Evolutionary conservation across 2,329 filamentous ascomycete genomes (phyloP).

Genomic region (Juglanconis sp.): DNA sequence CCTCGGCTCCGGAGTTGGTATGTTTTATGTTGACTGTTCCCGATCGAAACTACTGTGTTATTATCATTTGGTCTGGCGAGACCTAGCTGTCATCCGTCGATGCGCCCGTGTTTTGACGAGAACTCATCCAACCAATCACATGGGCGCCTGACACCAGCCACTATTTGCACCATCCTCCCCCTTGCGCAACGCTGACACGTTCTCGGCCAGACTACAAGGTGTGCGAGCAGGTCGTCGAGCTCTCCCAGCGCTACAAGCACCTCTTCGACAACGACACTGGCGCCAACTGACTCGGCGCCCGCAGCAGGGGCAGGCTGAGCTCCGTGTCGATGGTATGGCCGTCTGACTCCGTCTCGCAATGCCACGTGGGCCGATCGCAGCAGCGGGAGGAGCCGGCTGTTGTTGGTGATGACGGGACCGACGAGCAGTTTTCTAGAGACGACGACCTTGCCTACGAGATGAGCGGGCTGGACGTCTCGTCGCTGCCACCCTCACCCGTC

Average conservation of each 20-base stretch:
- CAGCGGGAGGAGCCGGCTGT: neutral
- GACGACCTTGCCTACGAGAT: constrained; percentile 1
- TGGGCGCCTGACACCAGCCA: neutral
- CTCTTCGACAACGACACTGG: constrained; percentile 68
- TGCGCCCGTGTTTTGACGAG: too few relatives aligned
- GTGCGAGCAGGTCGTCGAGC: constrained; percentile 77
- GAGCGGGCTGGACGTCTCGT: constrained; percentile 8
- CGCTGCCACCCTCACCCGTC: neutral
- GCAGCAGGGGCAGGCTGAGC: constrained; percentile 5
- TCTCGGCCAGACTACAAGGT: constrained; percentile 65
- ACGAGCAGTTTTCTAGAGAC: neutral
- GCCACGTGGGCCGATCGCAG: neutral
- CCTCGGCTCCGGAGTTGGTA: constrained; percentile 67
- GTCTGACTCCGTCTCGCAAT: constrained; percentile 11
- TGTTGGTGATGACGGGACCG: neutral
- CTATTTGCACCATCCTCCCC: neutral
- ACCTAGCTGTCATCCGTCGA: neutral
- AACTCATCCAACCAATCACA: neutral
- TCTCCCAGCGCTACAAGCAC: constrained; percentile 74
- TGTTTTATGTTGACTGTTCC: constrained; percentile 29
- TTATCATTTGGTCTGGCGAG: neutral
- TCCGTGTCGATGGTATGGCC: constrained; percentile 9
- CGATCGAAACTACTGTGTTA: neutral
- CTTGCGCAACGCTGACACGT: neutral
- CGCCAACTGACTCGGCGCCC: constrained; percentile 16